Evolutionary conservation across 2,329 filamentous ascomycete genomes (phyloP).

Genomic region (Thielaviopsis cerberus): DNA sequence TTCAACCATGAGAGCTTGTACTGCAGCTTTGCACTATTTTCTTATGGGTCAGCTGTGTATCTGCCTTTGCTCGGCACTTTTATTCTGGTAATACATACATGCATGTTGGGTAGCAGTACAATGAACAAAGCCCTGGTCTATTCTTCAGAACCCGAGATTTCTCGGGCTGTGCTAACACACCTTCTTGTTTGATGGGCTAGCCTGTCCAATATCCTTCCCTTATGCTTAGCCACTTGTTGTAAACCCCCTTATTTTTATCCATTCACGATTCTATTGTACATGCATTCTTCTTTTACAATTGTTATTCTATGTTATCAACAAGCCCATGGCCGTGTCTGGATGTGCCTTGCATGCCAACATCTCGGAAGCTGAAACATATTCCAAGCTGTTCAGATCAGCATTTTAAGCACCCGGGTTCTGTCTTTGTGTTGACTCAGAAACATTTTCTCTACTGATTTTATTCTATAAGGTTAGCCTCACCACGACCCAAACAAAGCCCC

Average conservation of each 20-base stretch:
- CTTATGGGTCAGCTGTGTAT: too few relatives aligned
- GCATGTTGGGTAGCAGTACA: not conserved
- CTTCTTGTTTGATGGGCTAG: not conserved
- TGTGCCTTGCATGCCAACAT: not conserved
- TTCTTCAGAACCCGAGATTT: not conserved
- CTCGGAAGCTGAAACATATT: not conserved
- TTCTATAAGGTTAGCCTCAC: too few relatives aligned
- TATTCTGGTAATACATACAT: too few relatives aligned
- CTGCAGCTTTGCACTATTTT: too few relatives aligned
- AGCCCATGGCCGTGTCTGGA: too few relatives aligned
- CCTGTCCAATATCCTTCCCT: not conserved
- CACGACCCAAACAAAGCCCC: too few relatives aligned
- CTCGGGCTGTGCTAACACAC: not conserved
- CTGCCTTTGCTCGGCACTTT: too few relatives aligned
- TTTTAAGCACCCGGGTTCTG: not conserved
- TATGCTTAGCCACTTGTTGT: not conserved
- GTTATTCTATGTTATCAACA: not conserved
- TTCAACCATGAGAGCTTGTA: too few relatives aligned
- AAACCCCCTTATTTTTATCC: not conserved
- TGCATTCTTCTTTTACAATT: too few relatives aligned
- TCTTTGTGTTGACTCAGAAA: too few relatives aligned
- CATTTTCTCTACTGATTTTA: too few relatives aligned
- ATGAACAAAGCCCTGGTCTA: too few relatives aligned
- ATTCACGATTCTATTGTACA: not conserved
- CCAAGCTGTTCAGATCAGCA: not conserved